These are phyloP conservation scores for Coemansia guatemalensis DNA, from an alignment of 192 early-diverging fungal genomes.

Conservation along the genomic window DNA sequence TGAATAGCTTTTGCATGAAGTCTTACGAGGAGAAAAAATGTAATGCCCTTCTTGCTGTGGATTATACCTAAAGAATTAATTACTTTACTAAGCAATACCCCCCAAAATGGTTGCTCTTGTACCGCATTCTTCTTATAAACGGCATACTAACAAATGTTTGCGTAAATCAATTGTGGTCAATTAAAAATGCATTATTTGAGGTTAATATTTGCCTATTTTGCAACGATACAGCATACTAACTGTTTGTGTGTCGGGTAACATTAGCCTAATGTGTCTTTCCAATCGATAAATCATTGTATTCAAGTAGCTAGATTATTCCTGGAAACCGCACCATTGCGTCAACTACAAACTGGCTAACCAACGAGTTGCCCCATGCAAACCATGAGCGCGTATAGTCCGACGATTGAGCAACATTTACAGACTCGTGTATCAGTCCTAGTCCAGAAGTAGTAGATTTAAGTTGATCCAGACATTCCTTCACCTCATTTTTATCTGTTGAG, in stretches of 20 bases:
- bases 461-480: constrained; percentile 57
- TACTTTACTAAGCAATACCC: no score
- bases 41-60: no score
- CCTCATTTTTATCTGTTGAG: constrained; percentile 49
- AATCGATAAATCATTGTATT: no score
- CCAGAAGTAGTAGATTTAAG: constrained; percentile 55
- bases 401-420: constrained; percentile 52
- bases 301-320: constrained; percentile 18
- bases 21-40: no score
- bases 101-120: no score
- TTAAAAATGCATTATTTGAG: no score
- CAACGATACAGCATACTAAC: no score
- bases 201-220: not conserved
- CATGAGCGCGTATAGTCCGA: constrained; percentile 39
- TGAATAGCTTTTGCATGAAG: no score
- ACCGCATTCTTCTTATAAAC: no score
- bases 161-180: no score
- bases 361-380: constrained; percentile 52
- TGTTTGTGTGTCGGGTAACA: not conserved
- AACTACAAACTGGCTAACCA: constrained; percentile 37
- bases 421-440: constrained; percentile 67
- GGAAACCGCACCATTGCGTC: constrained; percentile 39
- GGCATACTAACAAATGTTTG: no score
- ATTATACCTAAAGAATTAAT: no score
- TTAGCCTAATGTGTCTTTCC: not conserved